phyloP scores from a whole-genome alignment of 257 asterid species.

The Henckelia pumila region DNA sequence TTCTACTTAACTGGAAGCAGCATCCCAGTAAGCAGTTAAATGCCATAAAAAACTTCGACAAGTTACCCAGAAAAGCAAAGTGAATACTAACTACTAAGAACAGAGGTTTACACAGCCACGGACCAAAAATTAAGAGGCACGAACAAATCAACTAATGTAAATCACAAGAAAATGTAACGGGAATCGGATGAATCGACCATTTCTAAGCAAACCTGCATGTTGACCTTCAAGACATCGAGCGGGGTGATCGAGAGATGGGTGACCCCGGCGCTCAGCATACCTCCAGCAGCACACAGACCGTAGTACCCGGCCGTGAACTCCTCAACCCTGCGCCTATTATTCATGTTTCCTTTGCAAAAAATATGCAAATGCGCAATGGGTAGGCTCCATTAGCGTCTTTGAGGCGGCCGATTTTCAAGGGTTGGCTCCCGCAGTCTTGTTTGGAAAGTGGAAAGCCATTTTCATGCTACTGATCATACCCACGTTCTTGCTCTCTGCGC shows the following conservation, averaged over 20 bases:
- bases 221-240: constrained; percentile 70
- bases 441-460: not conserved
- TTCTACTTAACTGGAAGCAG: too few species aligned
- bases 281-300: constrained; percentile 58
- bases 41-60: too few species aligned
- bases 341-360: constrained; percentile 24
- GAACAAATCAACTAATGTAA: not conserved
- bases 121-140: not conserved
- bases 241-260: constrained; percentile 77
- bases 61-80: not conserved
- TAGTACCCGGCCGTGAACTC: constrained; percentile 60
- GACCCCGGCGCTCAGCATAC: constrained; percentile 70
- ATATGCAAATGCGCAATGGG: not conserved
- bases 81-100: not conserved
- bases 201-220: constrained; percentile 53
- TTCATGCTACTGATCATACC: not conserved
- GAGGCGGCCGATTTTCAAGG: not conserved
- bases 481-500: not conserved
- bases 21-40: not conserved
- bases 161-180: not conserved
- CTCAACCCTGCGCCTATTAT: constrained; percentile 30
- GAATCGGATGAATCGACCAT: not conserved
- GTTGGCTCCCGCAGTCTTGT: not conserved
- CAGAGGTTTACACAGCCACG: not conserved
- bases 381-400: not conserved